Base-by-base conservation (phyloP, 768 basidiomycete species). In the Mycena latifolia region DNA sequence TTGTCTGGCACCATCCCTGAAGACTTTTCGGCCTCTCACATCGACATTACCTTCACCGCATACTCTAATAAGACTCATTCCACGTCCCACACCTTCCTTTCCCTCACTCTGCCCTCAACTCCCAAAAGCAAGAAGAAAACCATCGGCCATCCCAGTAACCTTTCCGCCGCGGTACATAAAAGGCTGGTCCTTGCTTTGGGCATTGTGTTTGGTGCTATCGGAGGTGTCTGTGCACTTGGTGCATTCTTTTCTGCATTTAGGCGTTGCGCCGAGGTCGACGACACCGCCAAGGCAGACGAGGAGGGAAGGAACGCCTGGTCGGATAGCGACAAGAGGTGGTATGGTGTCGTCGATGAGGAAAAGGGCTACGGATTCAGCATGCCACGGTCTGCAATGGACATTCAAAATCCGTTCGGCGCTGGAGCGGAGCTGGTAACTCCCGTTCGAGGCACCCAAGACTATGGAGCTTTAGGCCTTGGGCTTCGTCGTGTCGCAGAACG, bases 251-350 rank as follows among this genome's bases (percentile, higher is more conserved):
- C 91, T 2, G 64, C 80, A 46, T 78, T 90, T 65, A 81, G 89
- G 46, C 81, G 84, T 43, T 89, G 84, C 62, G 84, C 86, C 0
- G 81, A 81, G 59, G 85, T 90, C 41, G 81, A 86, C 47, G 91
- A 92, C 72, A 82, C 88, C 0, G 91, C 87, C 5, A 65, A 88
- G n/a, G 74, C 79, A 2, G 89, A 87, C 22, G 87, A 89, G 71
- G 88, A 88, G 72, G 90, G 86, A 15, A 78, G 77, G 28, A 81
- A 78, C 29, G 86, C 82, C 3, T 89, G 84, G 86, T 86, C 86
- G 20, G 88, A 87, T 53, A 85, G 85, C 65, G 92, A 93, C 66
- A 86, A 84, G 65, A 85, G 81, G 69, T 92, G 90, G 89, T 92
- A 92, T 71, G 89, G 88, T 22, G 79, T 90, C 54, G 77, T 74